Base-by-base conservation (phyloP, 202 grass and related monocot species). In the Setaria italica region DNA sequence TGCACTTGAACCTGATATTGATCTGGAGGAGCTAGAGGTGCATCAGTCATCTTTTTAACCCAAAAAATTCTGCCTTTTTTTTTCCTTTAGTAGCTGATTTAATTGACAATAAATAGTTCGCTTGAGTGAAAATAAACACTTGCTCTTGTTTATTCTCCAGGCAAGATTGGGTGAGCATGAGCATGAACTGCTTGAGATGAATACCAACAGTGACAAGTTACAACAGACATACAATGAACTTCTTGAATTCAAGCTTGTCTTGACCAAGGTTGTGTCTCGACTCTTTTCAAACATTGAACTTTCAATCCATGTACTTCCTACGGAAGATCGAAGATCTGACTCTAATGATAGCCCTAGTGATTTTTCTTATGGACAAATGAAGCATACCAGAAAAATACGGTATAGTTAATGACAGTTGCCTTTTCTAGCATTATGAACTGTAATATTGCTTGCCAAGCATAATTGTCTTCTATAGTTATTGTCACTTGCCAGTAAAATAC, bases 181-280 rank as follows among this genome's bases (percentile, higher is more conserved):
- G 72, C 80, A 88, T 73, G 97, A 99, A 67, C 85, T 99, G 86
- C 92, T 96, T 75, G 97, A 99, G 90, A 94, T 99, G 92, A 99
- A 93, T 74, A 80, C 85, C 67, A 99, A 99, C 55, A 93, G 87
- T 80, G 97, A 91, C 78, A 94, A 94, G 76, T 79, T 99, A 56
- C 92, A 63, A 56, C 97, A 93, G 48, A 90, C 92, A 81, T 99
- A 93, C 82, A 99, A 97, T 68, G 97, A 99, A 80, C 97, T 99
- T 84, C 87, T 99, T 89, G 97, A 99, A 89, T 99, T 93, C 88
- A 99, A 99, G 87, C 79, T 94, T 83, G 97, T 99, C 82, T 90
- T 99, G 70, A 91, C 90, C 89, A 99, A 99, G 90, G 97, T 99
- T 97, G 83, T 92, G 74, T 93, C 86, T 88, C 9, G 2, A 87